Evolutionary conservation across 257 asterid species (phyloP).

Genomic region (Solanum lignicaule): DNA sequence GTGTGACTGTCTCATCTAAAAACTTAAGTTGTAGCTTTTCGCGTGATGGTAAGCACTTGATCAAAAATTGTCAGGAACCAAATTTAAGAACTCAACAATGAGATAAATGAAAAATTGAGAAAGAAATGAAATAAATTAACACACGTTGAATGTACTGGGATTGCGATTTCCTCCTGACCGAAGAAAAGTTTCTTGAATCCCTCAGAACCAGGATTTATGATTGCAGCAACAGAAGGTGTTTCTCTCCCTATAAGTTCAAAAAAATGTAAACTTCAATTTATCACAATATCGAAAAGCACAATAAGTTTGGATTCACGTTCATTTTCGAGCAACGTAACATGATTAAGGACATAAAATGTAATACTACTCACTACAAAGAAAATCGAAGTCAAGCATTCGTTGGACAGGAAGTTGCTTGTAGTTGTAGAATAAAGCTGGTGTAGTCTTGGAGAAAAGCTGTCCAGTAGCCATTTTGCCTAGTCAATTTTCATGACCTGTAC

Average conservation of each 20-base stretch:
- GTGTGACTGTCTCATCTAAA: not conserved
- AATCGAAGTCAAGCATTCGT: constrained; percentile 98
- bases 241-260: constrained; percentile 61
- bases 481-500: constrained; percentile 19
- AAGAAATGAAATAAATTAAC: constrained; percentile 3
- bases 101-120: not conserved
- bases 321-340: not conserved
- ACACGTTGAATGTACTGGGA: constrained; percentile 85
- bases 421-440: constrained; percentile 86
- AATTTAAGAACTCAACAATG: not conserved
- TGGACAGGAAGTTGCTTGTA: constrained; percentile 93
- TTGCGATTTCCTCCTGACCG: constrained; percentile 95
- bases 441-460: constrained; percentile 74
- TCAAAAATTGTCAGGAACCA: not conserved
- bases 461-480: constrained; percentile 67
- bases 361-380: constrained; percentile 81
- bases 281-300: not conserved
- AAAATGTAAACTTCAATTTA: not conserved
- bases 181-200: constrained; percentile 94
- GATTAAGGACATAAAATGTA: not conserved
- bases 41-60: not conserved
- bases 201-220: constrained; percentile 94
- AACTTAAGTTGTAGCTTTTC: not conserved
- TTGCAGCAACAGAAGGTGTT: constrained; percentile 97
- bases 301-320: not conserved